Evolutionary conservation across 2,329 filamentous ascomycete species (phyloP).

Genomic region (Orbilia javanica): DNA sequence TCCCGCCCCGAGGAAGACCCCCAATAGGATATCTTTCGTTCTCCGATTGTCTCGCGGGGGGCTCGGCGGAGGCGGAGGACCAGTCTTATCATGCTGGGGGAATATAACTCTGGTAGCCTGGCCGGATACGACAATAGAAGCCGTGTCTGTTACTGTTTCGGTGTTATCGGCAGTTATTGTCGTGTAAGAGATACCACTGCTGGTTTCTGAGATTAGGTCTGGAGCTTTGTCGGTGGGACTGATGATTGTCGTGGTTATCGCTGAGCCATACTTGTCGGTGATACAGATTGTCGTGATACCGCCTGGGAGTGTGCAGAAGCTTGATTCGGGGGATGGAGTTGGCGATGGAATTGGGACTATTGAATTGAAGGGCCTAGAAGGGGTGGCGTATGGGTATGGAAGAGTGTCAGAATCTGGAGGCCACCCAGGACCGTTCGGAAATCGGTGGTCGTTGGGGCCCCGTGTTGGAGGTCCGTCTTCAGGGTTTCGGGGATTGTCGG

Average conservation of each 20-base stretch:
- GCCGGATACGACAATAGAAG: conserved; percentile 43
- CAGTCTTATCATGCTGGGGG: conserved; percentile 49
- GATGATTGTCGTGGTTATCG: conserved; percentile 30
- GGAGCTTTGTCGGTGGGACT: conserved; percentile 9
- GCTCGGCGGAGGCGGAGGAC: neutral
- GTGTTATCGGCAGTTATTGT: conserved; percentile 49
- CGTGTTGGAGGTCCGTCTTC: conserved; percentile 13
- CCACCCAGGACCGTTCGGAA: conserved; percentile 37
- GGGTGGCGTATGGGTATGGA: conserved; percentile 3
- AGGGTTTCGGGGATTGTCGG: conserved; percentile 29
- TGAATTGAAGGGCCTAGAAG: conserved; percentile 13
- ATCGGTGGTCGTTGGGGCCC: conserved; percentile 10
- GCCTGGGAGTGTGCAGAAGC: conserved; percentile 24
- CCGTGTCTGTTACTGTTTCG: conserved; percentile 45
- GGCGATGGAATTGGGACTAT: neutral
- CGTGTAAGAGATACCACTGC: conserved; percentile 32
- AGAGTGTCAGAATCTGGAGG: conserved; percentile 10
- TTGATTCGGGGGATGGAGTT: neutral
- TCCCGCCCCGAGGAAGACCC: conserved; percentile 49
- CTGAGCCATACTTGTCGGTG: conserved; percentile 37
- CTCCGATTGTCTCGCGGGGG: conserved; percentile 19
- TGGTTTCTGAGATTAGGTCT: conserved; percentile 16
- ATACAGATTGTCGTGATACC: conserved; percentile 41
- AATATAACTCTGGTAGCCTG: conserved; percentile 52
- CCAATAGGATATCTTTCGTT: conserved; percentile 45